A percentile compares a stretch with the other conserved stretches of the same genome.
phyloP scores from a whole-genome alignment of 1,139 yeast genomes.

The Hanseniaspora sp. region DNA sequence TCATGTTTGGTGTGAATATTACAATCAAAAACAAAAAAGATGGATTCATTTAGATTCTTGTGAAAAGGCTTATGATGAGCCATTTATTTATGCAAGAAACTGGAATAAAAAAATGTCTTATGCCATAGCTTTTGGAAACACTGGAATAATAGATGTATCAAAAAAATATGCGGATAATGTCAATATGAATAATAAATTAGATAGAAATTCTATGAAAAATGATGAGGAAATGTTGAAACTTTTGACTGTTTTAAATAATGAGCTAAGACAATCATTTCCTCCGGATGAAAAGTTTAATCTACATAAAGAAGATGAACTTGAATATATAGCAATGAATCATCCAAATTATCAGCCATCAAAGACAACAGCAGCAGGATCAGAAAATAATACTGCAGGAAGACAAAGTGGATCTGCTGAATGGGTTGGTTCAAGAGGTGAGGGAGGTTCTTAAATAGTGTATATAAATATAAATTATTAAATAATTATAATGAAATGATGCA shows the following conservation, averaged over 20 bases:
- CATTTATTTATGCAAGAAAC: slow-evolving; percentile 61
- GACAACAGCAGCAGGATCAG: slow-evolving; percentile 15
- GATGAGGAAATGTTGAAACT: slow-evolving; percentile 35
- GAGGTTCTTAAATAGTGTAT: slow-evolving; percentile 33
- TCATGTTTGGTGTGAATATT: slow-evolving; percentile 94
- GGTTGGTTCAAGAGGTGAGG: slow-evolving; percentile 69
- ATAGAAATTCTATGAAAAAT: slow-evolving; percentile 41
- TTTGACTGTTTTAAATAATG: slow-evolving; percentile 29
- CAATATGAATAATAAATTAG: slow-evolving; percentile 35
- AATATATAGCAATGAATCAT: neutral
- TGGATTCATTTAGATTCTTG: slow-evolving; percentile 91
- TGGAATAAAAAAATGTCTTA: slow-evolving; percentile 95
- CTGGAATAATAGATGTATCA: slow-evolving; percentile 60
- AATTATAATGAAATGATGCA: too few relatives aligned
- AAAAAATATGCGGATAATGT: slow-evolving; percentile 43
- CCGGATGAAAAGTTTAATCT: neutral
- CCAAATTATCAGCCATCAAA: neutral
- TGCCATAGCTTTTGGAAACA: slow-evolving; percentile 54
- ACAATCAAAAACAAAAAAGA: slow-evolving; percentile 44
- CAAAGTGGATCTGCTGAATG: slow-evolving; percentile 70
- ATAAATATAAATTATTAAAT: too few relatives aligned
- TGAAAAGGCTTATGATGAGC: slow-evolving; percentile 76
- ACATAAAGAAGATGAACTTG: slow-evolving; percentile 12
- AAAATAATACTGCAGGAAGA: slow-evolving; percentile 35
- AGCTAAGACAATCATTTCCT: slow-evolving; percentile 34